phyloP scores from a whole-genome alignment of 163 green algal genomes.

The Chlamydomonas reinhardtii region DNA sequence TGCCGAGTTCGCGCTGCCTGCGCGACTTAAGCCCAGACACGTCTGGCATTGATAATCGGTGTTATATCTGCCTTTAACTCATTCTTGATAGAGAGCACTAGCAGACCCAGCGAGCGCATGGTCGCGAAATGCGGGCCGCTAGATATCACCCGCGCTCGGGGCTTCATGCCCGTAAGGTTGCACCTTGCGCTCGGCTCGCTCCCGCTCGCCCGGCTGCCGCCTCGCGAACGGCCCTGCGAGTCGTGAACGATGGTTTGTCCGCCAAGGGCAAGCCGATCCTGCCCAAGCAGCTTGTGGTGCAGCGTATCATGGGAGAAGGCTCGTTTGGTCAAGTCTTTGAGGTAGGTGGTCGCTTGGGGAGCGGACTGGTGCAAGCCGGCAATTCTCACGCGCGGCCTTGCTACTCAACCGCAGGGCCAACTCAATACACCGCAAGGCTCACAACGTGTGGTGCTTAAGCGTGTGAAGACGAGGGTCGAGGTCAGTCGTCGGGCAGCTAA shows the following conservation, averaged over 20 bases:
- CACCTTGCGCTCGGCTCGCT: neutral
- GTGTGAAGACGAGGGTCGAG: conserved; percentile 75
- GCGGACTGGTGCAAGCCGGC: neutral
- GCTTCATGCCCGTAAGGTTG: neutral
- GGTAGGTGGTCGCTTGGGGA: conserved; percentile 41
- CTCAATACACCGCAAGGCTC: conserved; percentile 41
- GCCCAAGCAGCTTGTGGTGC: conserved; percentile 55
- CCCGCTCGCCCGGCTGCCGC: neutral
- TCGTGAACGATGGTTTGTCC: conserved; percentile 19
- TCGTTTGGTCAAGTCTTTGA: conserved; percentile 83
- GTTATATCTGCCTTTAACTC: too few relatives aligned
- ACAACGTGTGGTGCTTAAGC: conserved; percentile 82
- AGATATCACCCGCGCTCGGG: too few relatives aligned
- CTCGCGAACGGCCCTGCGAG: neutral
- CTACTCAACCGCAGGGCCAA: conserved; percentile 48
- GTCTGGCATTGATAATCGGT: too few relatives aligned
- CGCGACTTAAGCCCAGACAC: too few relatives aligned
- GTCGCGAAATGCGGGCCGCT: too few relatives aligned
- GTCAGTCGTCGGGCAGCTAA: conserved; percentile 38
- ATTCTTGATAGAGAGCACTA: too few relatives aligned
- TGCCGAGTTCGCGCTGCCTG: too few relatives aligned
- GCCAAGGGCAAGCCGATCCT: conserved; percentile 13
- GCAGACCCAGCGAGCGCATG: too few relatives aligned
- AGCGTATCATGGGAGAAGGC: conserved; percentile 74
- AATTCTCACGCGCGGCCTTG: too few relatives aligned